Evolutionary conservation across 169 alveolate species (phyloP), one percentile per base, ranked within the genome.

Genomic region (Cryptosporidium sp.): DNA sequence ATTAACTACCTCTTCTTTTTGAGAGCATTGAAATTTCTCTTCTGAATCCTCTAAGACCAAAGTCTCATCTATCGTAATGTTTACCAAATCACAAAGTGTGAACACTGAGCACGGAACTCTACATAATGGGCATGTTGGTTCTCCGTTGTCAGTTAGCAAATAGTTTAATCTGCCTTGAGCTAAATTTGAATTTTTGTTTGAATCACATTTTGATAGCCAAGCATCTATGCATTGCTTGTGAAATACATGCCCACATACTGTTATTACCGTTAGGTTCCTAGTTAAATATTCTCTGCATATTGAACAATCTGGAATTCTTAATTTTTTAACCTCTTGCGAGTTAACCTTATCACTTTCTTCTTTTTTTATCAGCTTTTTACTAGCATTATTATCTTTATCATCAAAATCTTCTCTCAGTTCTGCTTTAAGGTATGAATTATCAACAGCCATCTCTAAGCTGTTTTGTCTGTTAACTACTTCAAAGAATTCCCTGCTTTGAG

Each of bases 181-280:
- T 21, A 55, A 4, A 23, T 16, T 33, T 12, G 52, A 55, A 59
- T 29, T 74, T 18, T 41, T 33, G 68, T 74, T 74, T 21, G 70
- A 14, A 31, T 52, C 71, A 37, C 69, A 74, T 12, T 39, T 74
- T 10, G 86, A 55, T 6, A 74, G 71, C 86, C 86, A 74, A 12
- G 70, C 52, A 55, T 74, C 86, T 9, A 74, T 74, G 33, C 86
- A 74, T 41, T 55, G 12, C 29, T 74, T 74, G 23, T 74, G 86
- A 31, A 74, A 74, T n/a, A 74, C 71, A 74, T 74, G 86, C 8
- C 86, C 86, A 41, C 86, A 74, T 23, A 74, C 86, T 51, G 86
- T 74, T 31, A 74, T 74, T 33, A 74, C 86, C 0, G 86, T 74
- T 35, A 74, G 33, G 31, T 74, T 74, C 2, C 35, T 52, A 6